These are phyloP conservation scores for Russula vinacea DNA, from an alignment of 768 basidiomycete species.

Conservation along the genomic window DNA sequence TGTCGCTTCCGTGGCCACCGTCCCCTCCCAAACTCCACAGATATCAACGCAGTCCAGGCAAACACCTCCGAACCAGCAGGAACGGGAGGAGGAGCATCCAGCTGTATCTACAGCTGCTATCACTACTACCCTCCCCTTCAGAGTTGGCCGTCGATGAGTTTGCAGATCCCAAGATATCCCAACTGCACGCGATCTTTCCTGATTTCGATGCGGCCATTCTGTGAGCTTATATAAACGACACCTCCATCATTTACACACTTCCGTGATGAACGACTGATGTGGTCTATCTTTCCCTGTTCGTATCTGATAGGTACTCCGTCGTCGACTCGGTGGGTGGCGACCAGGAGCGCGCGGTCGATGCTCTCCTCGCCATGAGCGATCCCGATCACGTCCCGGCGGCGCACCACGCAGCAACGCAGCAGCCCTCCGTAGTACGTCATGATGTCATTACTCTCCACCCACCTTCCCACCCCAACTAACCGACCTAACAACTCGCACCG, in stretches of 20 bases:
- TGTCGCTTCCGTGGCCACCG: not conserved
- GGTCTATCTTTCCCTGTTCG: not conserved
- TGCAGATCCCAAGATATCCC: constrained; percentile 27
- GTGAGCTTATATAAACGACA: constrained; percentile 5
- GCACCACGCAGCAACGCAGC: constrained; percentile 32
- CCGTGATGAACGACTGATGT: not conserved
- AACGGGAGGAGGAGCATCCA: not conserved
- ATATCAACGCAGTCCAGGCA: not conserved
- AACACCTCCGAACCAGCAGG: not conserved
- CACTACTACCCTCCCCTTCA: not conserved
- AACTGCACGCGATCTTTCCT: constrained; percentile 30
- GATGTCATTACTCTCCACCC: not conserved
- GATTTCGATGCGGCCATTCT: constrained; percentile 28
- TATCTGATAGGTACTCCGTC: constrained; percentile 38
- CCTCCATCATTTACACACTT: not conserved
- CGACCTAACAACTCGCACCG: not conserved
- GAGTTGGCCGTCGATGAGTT: constrained; percentile 25
- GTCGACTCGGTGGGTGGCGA: constrained; percentile 68
- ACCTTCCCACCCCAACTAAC: constrained; percentile 4
- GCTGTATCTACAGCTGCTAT: not conserved
- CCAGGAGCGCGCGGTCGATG: constrained; percentile 73
- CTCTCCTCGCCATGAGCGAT: constrained; percentile 81
- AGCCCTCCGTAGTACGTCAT: constrained; percentile 12
- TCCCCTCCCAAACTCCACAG: not conserved
- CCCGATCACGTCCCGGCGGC: constrained; percentile 60